phyloP scores from a whole-genome alignment of 306 rosid species.

The Delonix regia region DNA sequence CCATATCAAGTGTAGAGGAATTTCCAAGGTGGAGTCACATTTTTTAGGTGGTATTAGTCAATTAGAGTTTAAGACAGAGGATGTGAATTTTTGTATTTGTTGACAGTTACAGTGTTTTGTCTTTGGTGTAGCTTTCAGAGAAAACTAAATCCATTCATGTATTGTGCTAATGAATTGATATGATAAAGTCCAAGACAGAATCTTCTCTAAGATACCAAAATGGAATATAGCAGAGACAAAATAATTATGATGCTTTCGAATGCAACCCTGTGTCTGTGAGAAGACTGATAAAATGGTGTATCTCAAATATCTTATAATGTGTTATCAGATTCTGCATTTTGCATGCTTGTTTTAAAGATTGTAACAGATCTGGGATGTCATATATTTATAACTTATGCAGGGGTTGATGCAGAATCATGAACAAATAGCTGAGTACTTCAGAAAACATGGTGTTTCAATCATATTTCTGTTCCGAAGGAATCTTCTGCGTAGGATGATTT shows the following conservation, averaged over 20 bases:
- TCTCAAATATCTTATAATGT: slow-evolving; percentile 8
- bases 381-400: slow-evolving; percentile 48
- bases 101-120: not conserved
- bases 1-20: not conserved
- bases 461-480: slow-evolving; percentile 96
- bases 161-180: slow-evolving; percentile 9
- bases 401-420: slow-evolving; percentile 90
- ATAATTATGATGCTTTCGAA: not conserved
- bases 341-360: slow-evolving; percentile 14
- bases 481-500: slow-evolving; percentile 92
- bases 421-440: slow-evolving; percentile 78
- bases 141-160: slow-evolving; percentile 7
- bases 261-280: not conserved
- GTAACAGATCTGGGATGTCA: not conserved
- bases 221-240: slow-evolving; percentile 20
- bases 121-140: slow-evolving; percentile 6
- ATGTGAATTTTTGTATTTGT: slow-evolving; percentile 4
- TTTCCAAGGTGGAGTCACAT: not conserved
- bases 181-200: not conserved
- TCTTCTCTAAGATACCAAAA: not conserved
- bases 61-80: slow-evolving; percentile 12
- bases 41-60: not conserved
- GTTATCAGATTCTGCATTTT: slow-evolving; percentile 11
- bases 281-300: not conserved
- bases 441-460: slow-evolving; percentile 70